Percentiles rank a stretch among this genome's conserved stretches.
Evolutionary conservation across 495 filamentous ascomycete species (phyloP).

Genomic region (Talaromyces thailandensis): DNA sequence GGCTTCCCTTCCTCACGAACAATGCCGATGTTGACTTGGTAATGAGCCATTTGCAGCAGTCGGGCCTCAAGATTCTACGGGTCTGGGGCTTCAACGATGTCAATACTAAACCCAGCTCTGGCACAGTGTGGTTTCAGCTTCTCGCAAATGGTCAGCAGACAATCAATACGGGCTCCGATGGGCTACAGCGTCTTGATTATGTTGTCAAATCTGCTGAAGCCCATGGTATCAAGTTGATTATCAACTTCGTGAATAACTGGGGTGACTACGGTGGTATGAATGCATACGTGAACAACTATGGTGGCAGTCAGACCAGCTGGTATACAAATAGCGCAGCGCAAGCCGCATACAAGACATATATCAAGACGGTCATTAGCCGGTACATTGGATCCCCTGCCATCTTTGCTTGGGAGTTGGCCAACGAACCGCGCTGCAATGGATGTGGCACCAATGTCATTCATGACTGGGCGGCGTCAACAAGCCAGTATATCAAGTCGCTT

Average conservation of each 20-base stretch:
- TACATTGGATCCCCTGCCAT: constrained; percentile 46
- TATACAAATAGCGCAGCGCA: constrained; percentile 46
- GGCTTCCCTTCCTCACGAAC: constrained; percentile 53
- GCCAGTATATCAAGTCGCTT: constrained; percentile 49
- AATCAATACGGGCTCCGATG: constrained; percentile 52
- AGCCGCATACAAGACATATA: constrained; percentile 49
- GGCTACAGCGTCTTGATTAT: constrained; percentile 55
- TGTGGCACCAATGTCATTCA: constrained; percentile 47
- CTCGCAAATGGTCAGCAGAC: constrained; percentile 37
- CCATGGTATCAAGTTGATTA: constrained; percentile 45
- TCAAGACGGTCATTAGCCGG: constrained; percentile 50
- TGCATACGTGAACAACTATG: constrained; percentile 50
- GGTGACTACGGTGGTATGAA: constrained; percentile 56
- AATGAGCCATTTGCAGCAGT: constrained; percentile 29
- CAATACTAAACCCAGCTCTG: constrained; percentile 25
- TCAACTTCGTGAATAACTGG: constrained; percentile 42
- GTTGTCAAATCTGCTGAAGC: constrained; percentile 47
- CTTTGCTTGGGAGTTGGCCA: constrained; percentile 60
- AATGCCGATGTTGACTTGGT: constrained; percentile 46
- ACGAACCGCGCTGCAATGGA: constrained; percentile 56
- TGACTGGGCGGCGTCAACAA: constrained; percentile 47
- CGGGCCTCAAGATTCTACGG: constrained; percentile 54
- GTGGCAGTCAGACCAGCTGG: constrained; percentile 33
- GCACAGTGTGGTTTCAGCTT: constrained; percentile 47
- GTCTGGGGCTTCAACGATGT: constrained; percentile 61